A percentile compares a stretch with the other conserved stretches of the same genome.
Conservation (phyloP, 371 early-diverging fungal species). For the Lichtheimia ramosa region DNA sequence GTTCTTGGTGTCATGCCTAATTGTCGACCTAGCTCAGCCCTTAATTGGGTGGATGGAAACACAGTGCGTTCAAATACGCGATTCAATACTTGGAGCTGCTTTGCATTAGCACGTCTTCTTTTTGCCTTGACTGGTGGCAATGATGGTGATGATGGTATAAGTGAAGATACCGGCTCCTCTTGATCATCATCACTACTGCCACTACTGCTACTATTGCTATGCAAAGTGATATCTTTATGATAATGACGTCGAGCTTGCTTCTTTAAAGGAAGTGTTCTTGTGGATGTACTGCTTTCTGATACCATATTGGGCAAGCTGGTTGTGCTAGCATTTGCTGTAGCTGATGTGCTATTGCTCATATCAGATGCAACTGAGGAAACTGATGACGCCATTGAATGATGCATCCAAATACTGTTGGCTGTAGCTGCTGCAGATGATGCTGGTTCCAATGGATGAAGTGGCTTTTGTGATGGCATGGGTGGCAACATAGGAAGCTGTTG, state of each 20-base stretch:
- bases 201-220: background rate
- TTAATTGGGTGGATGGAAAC: constrained; percentile 73
- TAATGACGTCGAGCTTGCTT: constrained; percentile 2
- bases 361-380: constrained; percentile 29
- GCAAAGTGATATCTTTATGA: background rate
- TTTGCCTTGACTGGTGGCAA: constrained; percentile 42
- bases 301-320: too few relatives aligned
- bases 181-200: background rate
- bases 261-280: constrained; percentile 6
- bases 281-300: background rate
- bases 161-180: constrained; percentile 10
- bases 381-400: constrained; percentile 33
- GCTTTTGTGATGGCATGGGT: too few relatives aligned
- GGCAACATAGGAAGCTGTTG: background rate
- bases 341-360: background rate
- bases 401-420: constrained; percentile 7
- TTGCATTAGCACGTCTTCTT: constrained; percentile 51
- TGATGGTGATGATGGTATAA: background rate
- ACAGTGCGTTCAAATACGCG: constrained; percentile 62
- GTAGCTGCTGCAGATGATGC: background rate
- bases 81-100: constrained; percentile 55
- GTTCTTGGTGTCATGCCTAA: constrained; percentile 83
- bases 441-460: too few relatives aligned
- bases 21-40: constrained; percentile 83
- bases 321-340: background rate